These are phyloP conservation scores for Tolypocladium ophioglossoides DNA, from an alignment of 2,329 filamentous ascomycete species.

Conservation along the genomic window DNA sequence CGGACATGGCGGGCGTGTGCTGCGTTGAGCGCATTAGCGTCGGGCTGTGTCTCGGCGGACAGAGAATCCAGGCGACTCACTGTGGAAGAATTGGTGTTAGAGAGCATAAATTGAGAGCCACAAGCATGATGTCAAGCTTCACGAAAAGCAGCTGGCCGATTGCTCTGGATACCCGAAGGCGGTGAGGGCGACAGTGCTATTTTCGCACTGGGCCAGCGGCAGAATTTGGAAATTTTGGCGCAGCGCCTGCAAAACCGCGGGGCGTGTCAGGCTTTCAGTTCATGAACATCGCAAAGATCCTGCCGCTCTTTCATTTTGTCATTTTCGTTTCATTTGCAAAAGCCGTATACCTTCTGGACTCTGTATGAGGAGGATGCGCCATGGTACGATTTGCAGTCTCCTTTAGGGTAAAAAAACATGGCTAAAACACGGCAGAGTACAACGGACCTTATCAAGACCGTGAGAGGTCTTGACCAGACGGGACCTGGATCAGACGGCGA, in stretches of 20 bases:
- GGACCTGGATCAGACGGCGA: conserved; percentile 31
- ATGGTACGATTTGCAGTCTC: neutral
- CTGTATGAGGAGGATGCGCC: neutral
- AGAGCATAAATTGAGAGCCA: conserved; percentile 14
- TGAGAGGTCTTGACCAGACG: conserved; percentile 44
- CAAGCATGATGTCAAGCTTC: conserved; percentile 18
- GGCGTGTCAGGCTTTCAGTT: neutral
- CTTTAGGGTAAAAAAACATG: conserved; percentile 4
- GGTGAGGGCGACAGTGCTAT: conserved; percentile 22
- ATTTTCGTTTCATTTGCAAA: conserved; percentile 1
- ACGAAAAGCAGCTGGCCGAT: conserved; percentile 27
- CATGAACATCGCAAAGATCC: neutral
- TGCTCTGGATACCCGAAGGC: conserved; percentile 27
- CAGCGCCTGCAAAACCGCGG: conserved; percentile 1
- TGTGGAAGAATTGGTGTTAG: conserved; percentile 1
- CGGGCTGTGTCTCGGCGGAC: neutral
- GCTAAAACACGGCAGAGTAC: conserved; percentile 14
- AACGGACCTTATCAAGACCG: conserved; percentile 37
- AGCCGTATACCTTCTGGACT: neutral
- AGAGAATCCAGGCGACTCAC: neutral
- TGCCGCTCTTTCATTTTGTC: conserved; percentile 1
- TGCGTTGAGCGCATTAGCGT: neutral
- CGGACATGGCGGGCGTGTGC: conserved; percentile 35
- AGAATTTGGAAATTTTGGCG: conserved; percentile 37
- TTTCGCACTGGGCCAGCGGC: conserved; percentile 21